Percentiles rank a stretch among this genome's conserved stretches.
phyloP scores from a whole-genome alignment of 164 flowering plant genomes.

The Berberis vulgaris region DNA sequence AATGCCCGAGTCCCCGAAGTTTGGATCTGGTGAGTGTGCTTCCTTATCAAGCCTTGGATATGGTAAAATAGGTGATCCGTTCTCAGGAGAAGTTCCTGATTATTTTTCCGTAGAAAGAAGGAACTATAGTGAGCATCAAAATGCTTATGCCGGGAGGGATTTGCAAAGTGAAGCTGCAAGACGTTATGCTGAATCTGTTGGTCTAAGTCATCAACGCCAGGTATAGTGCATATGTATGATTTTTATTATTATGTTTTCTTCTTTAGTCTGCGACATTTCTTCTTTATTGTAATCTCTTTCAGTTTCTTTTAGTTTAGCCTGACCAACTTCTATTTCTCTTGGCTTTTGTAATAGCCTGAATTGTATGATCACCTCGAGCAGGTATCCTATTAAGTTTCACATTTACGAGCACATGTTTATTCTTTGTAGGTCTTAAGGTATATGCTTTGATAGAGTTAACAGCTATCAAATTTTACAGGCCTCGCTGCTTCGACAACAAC shows the following conservation, averaged over 20 bases:
- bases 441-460: neutral
- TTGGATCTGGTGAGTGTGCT: constrained; percentile 47
- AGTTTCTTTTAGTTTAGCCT: neutral
- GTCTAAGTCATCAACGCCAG: constrained; percentile 61
- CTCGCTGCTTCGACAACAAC: constrained; percentile 67
- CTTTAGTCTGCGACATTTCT: no score
- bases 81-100: constrained; percentile 53
- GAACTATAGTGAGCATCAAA: constrained; percentile 58
- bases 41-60: constrained; percentile 61
- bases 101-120: constrained; percentile 60
- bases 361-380: constrained; percentile 68
- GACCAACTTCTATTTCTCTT: constrained; percentile 1
- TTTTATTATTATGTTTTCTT: neutral
- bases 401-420: neutral
- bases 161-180: constrained; percentile 53
- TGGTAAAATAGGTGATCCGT: constrained; percentile 53
- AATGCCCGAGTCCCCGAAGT: constrained; percentile 55
- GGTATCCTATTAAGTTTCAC: constrained; percentile 11
- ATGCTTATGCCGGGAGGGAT: constrained; percentile 54
- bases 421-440: neutral
- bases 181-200: constrained; percentile 55
- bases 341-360: constrained; percentile 35
- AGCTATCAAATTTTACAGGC: constrained; percentile 15
- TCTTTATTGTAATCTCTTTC: neutral
- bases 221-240: constrained; percentile 12